phyloP scores from a whole-genome alignment of 495 filamentous ascomycete species.

The Tuber umbilicatum region DNA sequence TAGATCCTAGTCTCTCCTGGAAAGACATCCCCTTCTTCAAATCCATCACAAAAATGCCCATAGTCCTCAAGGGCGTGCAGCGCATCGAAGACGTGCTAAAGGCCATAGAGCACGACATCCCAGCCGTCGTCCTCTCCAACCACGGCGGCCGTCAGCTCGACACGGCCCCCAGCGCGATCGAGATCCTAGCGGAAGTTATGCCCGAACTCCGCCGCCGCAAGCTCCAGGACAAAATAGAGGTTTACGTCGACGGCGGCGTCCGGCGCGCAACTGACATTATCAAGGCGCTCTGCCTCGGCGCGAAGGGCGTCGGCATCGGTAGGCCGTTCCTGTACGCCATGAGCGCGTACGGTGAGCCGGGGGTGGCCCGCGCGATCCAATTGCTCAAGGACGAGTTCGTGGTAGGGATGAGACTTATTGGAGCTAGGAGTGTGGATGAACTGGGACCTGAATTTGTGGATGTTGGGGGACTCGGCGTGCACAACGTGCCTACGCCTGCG shows the following conservation, averaged over 20 bases:
- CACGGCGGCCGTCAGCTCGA: slow-evolving; percentile 98
- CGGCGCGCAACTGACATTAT: slow-evolving; percentile 89
- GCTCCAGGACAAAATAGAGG: slow-evolving; percentile 75
- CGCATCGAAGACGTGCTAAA: slow-evolving; percentile 87
- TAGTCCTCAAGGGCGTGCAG: slow-evolving; percentile 94
- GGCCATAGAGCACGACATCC: slow-evolving; percentile 73
- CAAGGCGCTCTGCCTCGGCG: slow-evolving; percentile 90
- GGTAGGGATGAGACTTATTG: slow-evolving; percentile 96
- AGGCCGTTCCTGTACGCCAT: slow-evolving; percentile 94
- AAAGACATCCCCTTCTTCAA: slow-evolving; percentile 93
- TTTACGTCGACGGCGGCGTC: slow-evolving; percentile 87
- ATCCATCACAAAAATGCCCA: slow-evolving; percentile 90
- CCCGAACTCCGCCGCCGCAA: slow-evolving; percentile 77
- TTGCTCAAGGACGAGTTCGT: slow-evolving; percentile 96
- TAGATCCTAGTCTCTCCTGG: slow-evolving; percentile 86
- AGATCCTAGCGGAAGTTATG: slow-evolving; percentile 94
- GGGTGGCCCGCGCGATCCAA: slow-evolving; percentile 88
- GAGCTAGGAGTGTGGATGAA: slow-evolving; percentile 64
- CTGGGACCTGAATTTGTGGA: slow-evolving; percentile 75
- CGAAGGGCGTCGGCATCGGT: slow-evolving; percentile 88
- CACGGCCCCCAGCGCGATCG: slow-evolving; percentile 81
- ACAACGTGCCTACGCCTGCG: slow-evolving; percentile 52
- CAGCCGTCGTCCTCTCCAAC: slow-evolving; percentile 93
- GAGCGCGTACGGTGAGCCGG: slow-evolving; percentile 80
- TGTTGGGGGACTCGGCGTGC: slow-evolving; percentile 62